A percentile compares a stretch with the other conserved stretches of the same genome.
Conservation (phyloP, 768 basidiomycete genomes). For the Hericium rajendrae region DNA sequence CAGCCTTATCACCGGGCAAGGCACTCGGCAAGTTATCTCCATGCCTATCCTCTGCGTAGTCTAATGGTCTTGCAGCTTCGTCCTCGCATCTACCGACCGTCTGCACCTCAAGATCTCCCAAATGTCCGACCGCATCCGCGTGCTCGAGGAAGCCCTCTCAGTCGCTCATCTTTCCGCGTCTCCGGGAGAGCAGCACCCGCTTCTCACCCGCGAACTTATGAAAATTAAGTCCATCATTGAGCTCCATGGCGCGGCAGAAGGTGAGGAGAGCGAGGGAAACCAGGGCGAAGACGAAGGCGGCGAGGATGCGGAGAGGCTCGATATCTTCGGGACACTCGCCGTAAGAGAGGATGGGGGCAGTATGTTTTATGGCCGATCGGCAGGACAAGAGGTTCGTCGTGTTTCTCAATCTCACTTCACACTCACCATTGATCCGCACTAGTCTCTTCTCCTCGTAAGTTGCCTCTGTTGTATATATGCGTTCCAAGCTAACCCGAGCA, state of each 20-base stretch:
- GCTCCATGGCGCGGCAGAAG: constrained; percentile 46
- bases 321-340: constrained; percentile 61
- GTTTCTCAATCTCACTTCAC: not conserved
- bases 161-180: constrained; percentile 38
- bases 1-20: constrained; percentile 67
- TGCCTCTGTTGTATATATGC: not conserved
- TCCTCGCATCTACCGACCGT: constrained; percentile 62
- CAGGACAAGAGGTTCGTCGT: constrained; percentile 55
- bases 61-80: constrained; percentile 35
- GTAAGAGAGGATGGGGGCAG: constrained; percentile 60
- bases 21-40: constrained; percentile 45
- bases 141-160: constrained; percentile 58
- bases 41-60: not conserved
- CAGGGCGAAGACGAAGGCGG: constrained; percentile 17
- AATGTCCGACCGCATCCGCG: constrained; percentile 65
- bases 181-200: constrained; percentile 42
- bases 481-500: not conserved
- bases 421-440: not conserved
- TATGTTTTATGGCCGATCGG: constrained; percentile 65
- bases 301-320: constrained; percentile 41
- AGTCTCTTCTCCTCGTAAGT: constrained; percentile 12
- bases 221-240: constrained; percentile 64
- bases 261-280: constrained; percentile 19
- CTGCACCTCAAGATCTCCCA: constrained; percentile 56
- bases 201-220: constrained; percentile 49